These are phyloP conservation scores for Geotrichum restrictum DNA, from an alignment of 1,139 yeast species.

Conservation along the genomic window DNA sequence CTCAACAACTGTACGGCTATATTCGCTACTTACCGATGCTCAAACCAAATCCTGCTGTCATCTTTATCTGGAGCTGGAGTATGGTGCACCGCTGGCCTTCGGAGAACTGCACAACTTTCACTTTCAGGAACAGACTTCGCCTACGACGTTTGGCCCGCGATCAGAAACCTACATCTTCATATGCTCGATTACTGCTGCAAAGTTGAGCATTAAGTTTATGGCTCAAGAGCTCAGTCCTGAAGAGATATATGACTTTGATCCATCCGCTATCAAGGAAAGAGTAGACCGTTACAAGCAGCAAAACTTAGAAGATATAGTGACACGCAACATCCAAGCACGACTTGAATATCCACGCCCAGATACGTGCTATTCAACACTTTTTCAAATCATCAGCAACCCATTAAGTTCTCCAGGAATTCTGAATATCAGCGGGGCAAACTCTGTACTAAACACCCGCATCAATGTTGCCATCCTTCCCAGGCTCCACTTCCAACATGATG, in stretches of 20 bases:
- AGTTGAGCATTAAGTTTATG: constrained; percentile 25
- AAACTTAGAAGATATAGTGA: constrained; percentile 25
- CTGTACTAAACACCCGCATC: constrained; percentile 28
- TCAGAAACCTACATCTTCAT: constrained; percentile 24
- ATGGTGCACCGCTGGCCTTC: constrained; percentile 5
- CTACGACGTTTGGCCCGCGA: constrained; percentile 7
- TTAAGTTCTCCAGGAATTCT: not conserved
- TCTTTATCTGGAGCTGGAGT: constrained; percentile 1
- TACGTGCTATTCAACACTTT: too few relatives aligned
- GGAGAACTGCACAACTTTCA: not conserved
- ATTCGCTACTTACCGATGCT: constrained; percentile 2
- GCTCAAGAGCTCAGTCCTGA: constrained; percentile 30
- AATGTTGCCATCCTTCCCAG: constrained; percentile 43
- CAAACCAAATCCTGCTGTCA: constrained; percentile 12
- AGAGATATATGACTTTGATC: constrained; percentile 27
- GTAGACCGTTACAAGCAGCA: constrained; percentile 25
- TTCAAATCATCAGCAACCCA: too few relatives aligned
- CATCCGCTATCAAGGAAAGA: constrained; percentile 26
- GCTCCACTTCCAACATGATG: constrained; percentile 43
- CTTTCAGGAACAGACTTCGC: not conserved
- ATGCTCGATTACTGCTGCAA: constrained; percentile 25
- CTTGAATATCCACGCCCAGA: too few relatives aligned
- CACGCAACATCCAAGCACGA: not conserved
- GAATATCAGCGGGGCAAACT: constrained; percentile 19
- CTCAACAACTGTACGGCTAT: not conserved